phyloP scores from a whole-genome alignment of 2,329 filamentous ascomycete species.

The Dryadomyces quercus-mongolicae region DNA sequence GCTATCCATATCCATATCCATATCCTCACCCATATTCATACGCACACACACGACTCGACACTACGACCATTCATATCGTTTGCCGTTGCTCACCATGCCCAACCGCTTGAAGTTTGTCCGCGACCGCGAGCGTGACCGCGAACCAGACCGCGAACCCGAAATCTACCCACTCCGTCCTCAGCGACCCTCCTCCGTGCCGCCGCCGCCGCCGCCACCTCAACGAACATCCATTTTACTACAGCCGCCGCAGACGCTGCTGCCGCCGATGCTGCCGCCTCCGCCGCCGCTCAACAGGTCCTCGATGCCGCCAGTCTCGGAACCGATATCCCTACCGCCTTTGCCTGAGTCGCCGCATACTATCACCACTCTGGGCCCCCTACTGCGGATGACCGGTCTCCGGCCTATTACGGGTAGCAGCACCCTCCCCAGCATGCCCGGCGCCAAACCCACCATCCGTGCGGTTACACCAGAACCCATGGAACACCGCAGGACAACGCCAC shows the following conservation, averaged over 20 bases:
- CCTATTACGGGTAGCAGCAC: background rate
- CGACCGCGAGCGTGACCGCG: background rate
- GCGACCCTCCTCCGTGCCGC: background rate
- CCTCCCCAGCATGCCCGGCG: background rate
- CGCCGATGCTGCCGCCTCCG: constrained; percentile 2
- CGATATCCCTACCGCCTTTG: constrained; percentile 12
- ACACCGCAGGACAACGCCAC: constrained; percentile 12
- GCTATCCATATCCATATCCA: too few species aligned
- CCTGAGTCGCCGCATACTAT: constrained; percentile 14
- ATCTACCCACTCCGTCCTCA: background rate
- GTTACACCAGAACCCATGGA: constrained; percentile 52
- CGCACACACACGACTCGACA: too few species aligned
- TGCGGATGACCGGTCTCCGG: background rate
- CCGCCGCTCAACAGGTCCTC: constrained; percentile 12
- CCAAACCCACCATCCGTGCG: constrained; percentile 39
- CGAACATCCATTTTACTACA: too few species aligned
- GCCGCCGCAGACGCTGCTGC: constrained; percentile 5
- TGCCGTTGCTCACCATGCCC: background rate
- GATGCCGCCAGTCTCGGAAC: background rate
- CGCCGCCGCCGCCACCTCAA: background rate
- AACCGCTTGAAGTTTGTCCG: background rate
- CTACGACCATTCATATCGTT: too few species aligned
- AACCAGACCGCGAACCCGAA: background rate
- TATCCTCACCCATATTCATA: too few species aligned
- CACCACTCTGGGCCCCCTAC: constrained; percentile 13